phyloP scores from a whole-genome alignment of 306 rosid genomes.

The Begonia fuchsioides region DNA sequence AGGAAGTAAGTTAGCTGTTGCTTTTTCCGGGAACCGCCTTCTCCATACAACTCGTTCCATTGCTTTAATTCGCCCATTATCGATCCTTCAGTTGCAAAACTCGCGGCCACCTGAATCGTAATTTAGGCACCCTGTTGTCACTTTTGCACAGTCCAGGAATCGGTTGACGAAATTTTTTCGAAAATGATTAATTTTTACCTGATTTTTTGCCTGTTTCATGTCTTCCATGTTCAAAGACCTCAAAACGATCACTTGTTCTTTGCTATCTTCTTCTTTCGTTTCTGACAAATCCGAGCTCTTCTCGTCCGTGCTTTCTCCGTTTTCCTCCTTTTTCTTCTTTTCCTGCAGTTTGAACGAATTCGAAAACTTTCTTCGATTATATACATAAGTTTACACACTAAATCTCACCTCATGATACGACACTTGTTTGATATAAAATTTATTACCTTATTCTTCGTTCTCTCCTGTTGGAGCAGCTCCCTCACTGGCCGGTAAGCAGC shows the following conservation, averaged over 20 bases:
- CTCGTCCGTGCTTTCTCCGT: constrained; percentile 32
- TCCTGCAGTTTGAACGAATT: constrained; percentile 28
- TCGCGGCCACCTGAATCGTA: constrained; percentile 62
- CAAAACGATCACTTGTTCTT: constrained; percentile 38
- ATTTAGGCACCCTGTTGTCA: not conserved
- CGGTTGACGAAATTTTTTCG: not conserved
- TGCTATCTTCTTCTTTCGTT: constrained; percentile 35
- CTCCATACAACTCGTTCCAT: constrained; percentile 87
- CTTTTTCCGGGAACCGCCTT: constrained; percentile 93
- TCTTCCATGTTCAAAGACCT: constrained; percentile 82
- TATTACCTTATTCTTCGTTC: constrained; percentile 59
- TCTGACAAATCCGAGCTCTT: constrained; percentile 13
- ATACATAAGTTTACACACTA: not conserved
- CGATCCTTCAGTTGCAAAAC: constrained; percentile 79
- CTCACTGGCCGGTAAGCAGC: constrained; percentile 92
- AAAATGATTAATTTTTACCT: constrained; percentile 25
- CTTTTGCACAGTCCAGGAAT: not conserved
- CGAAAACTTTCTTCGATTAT: not conserved
- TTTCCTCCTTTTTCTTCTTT: constrained; percentile 49
- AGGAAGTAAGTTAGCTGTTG: constrained; percentile 86
- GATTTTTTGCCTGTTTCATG: constrained; percentile 83
- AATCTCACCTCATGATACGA: no score
- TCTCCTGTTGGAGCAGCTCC: constrained; percentile 79
- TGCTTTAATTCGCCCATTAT: constrained; percentile 79
- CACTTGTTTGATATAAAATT: no score